Evolutionary conservation across 2,329 filamentous ascomycete species (phyloP).

Genomic region (Aspergillus sp.): DNA sequence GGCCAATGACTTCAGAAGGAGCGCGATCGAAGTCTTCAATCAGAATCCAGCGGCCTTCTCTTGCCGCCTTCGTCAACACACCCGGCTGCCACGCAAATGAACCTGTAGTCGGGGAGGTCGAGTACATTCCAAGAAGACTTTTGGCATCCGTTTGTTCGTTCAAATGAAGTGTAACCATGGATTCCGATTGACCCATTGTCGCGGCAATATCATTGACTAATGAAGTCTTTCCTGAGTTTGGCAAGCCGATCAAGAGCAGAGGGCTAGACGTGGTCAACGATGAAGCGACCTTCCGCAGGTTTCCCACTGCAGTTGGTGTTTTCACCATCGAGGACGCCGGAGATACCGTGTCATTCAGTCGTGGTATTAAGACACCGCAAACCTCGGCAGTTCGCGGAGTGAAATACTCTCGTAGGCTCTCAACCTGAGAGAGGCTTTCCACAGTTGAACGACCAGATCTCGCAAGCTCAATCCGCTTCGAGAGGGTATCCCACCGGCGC

Average conservation of each 20-base stretch:
- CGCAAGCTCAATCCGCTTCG: conserved; percentile 24
- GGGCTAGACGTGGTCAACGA: conserved; percentile 69
- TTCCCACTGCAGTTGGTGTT: conserved; percentile 70
- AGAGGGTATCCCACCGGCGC: conserved; percentile 50
- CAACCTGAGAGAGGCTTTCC: conserved; percentile 25
- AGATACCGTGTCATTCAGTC: conserved; percentile 49
- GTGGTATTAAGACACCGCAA: conserved; percentile 66
- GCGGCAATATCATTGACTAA: conserved; percentile 78
- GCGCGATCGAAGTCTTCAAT: conserved; percentile 96
- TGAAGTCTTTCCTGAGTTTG: conserved; percentile 89
- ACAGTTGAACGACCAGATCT: conserved; percentile 23
- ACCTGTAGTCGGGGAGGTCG: conserved; percentile 80
- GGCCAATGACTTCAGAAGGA: conserved; percentile 91
- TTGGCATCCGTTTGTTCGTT: conserved; percentile 99
- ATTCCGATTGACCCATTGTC: conserved; percentile 72
- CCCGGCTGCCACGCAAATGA: conserved; percentile 91
- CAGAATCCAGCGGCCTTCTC: conserved; percentile 91
- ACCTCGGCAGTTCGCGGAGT: conserved; percentile 65
- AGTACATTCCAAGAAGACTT: conserved; percentile 90
- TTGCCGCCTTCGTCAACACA: conserved; percentile 88
- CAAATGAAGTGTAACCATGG: conserved; percentile 90
- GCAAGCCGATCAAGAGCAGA: conserved; percentile 75
- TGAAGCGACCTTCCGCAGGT: conserved; percentile 67
- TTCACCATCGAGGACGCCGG: conserved; percentile 59
- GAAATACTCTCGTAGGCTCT: conserved; percentile 39